phyloP scores from a whole-genome alignment of 345 rosid genomes.

The Garcia nutans region DNA sequence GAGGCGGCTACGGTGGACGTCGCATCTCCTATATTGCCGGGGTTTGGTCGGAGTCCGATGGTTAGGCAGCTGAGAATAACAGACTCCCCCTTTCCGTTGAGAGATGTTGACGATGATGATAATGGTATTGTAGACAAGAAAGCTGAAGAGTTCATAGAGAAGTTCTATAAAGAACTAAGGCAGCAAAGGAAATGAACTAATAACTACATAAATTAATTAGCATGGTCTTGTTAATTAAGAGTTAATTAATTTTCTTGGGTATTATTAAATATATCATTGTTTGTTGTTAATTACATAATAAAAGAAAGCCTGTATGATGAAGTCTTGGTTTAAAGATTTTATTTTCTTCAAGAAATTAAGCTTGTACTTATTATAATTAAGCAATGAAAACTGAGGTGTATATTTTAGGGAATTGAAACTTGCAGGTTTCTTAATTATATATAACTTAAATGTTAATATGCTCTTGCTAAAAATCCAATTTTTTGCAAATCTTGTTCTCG shows the following conservation, averaged over 20 bases:
- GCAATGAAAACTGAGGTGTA: constrained; percentile 11
- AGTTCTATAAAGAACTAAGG: constrained; percentile 64
- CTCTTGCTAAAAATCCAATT: too few relatives aligned
- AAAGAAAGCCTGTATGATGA: not conserved
- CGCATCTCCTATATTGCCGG: constrained; percentile 75
- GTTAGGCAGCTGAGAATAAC: constrained; percentile 81
- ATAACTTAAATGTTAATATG: too few relatives aligned
- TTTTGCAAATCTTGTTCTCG: too few relatives aligned
- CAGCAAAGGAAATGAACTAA: constrained; percentile 30
- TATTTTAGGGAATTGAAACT: constrained; percentile 6
- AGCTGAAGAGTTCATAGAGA: constrained; percentile 83
- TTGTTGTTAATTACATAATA: not conserved
- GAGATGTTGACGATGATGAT: constrained; percentile 50
- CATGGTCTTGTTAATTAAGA: not conserved
- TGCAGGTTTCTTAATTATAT: too few relatives aligned
- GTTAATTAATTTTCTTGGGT: not conserved
- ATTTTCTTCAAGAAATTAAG: constrained; percentile 7
- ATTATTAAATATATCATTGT: not conserved
- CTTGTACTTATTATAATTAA: not conserved
- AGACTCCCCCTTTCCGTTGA: constrained; percentile 89
- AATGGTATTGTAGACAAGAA: constrained; percentile 59
- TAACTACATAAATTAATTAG: constrained; percentile 10
- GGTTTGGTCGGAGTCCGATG: constrained; percentile 75
- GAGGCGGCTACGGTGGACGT: constrained; percentile 41
- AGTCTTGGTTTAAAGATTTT: constrained; percentile 2